These are phyloP conservation scores for Hanseniaspora hatyaiensis DNA, from an alignment of 805 yeast genomes.

Conservation along the genomic window DNA sequence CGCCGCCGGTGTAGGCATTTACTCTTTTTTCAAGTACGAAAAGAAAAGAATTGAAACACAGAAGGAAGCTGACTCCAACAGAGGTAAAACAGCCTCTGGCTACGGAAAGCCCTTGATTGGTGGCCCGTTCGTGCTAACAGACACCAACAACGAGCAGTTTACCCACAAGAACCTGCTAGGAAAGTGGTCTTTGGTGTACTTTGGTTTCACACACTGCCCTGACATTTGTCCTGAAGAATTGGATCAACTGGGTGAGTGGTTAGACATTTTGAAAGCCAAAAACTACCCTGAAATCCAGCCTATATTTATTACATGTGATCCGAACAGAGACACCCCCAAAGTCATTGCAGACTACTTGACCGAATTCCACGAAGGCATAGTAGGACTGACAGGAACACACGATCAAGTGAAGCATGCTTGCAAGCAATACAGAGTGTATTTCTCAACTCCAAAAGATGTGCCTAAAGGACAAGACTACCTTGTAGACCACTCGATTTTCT, in stretches of 20 bases:
- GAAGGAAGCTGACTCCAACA: slow-evolving; percentile 69
- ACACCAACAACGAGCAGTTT: slow-evolving; percentile 58
- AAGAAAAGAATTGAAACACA: slow-evolving; percentile 63
- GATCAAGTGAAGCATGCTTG: slow-evolving; percentile 75
- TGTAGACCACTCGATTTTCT: slow-evolving; percentile 95
- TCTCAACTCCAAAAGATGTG: slow-evolving; percentile 90
- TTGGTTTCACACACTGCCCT: slow-evolving; percentile 96
- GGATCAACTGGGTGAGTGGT: slow-evolving; percentile 69
- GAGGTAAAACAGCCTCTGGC: slow-evolving; percentile 37
- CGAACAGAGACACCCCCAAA: slow-evolving; percentile 84
- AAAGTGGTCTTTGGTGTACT: slow-evolving; percentile 74
- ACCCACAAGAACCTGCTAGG: slow-evolving; percentile 69
- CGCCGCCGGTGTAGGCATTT: slow-evolving; percentile 58
- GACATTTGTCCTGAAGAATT: slow-evolving; percentile 97
- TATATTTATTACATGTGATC: slow-evolving; percentile 90
- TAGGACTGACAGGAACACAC: slow-evolving; percentile 86
- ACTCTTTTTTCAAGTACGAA: slow-evolving; percentile 61
- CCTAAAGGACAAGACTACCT: slow-evolving; percentile 93
- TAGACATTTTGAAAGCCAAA: slow-evolving; percentile 47
- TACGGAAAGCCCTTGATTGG: slow-evolving; percentile 89
- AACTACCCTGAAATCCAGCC: slow-evolving; percentile 58
- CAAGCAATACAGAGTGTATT: slow-evolving; percentile 84
- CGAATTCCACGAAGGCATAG: slow-evolving; percentile 81
- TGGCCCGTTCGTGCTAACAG: slow-evolving; percentile 69
- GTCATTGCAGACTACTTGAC: slow-evolving; percentile 67